phyloP scores from a whole-genome alignment of 345 rosid genomes.

The Lepidium sativum region DNA sequence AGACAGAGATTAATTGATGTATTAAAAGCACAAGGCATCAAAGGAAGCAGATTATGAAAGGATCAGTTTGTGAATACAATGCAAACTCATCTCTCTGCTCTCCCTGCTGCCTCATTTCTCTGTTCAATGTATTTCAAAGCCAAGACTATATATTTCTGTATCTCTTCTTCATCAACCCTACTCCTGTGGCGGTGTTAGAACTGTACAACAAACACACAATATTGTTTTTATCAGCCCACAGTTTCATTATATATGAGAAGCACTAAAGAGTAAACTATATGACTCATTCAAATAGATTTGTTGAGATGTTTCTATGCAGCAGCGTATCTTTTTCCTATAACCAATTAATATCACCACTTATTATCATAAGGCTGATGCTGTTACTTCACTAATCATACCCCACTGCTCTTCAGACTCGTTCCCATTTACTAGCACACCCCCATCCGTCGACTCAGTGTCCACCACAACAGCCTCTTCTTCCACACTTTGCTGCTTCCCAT shows the following conservation, averaged over 20 bases:
- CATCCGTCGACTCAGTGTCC: slow-evolving; percentile 86
- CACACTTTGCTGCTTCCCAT: slow-evolving; percentile 48
- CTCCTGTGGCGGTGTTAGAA: slow-evolving; percentile 24
- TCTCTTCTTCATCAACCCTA: slow-evolving; percentile 11
- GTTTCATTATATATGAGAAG: background rate
- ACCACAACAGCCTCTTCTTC: slow-evolving; percentile 89
- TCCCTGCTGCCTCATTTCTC: slow-evolving; percentile 1
- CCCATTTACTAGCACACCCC: slow-evolving; percentile 81
- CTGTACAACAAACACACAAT: slow-evolving; percentile 1
- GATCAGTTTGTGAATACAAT: background rate
- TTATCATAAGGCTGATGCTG: slow-evolving; percentile 71
- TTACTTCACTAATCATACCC: slow-evolving; percentile 87
- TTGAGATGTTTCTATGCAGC: background rate
- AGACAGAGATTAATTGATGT: background rate
- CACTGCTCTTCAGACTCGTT: slow-evolving; percentile 91
- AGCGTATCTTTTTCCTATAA: slow-evolving; percentile 26
- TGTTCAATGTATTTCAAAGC: background rate
- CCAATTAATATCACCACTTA: slow-evolving; percentile 73
- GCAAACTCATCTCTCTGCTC: background rate
- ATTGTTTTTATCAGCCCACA: background rate
- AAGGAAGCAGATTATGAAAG: background rate
- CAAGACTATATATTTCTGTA: background rate
- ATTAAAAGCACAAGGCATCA: background rate
- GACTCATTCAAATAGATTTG: background rate
- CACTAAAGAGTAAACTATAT: background rate